A percentile compares a stretch with the other conserved stretches of the same genome.
Evolutionary conservation across 257 asterid genomes (phyloP).

Genomic region (Nicotiana attenuata): DNA sequence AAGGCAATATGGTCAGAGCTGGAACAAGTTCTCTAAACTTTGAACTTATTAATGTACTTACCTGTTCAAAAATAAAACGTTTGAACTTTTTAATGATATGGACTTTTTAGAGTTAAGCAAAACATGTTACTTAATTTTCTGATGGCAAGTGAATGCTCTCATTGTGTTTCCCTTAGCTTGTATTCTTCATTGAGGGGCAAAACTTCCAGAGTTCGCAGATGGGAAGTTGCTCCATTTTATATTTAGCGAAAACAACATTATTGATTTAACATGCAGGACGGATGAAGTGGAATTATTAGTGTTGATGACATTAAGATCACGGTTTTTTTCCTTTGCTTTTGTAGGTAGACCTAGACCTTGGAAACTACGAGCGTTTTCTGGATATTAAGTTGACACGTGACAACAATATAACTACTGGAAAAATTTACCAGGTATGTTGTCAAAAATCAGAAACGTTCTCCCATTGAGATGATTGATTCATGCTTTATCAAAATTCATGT

Average conservation of each 20-base stretch:
- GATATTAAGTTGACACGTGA: conserved; percentile 77
- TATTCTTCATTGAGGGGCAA: neutral
- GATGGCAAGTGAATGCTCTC: neutral
- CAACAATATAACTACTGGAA: conserved; percentile 87
- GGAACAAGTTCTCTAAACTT: neutral
- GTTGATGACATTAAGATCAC: neutral
- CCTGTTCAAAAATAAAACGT: neutral
- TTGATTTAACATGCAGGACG: neutral
- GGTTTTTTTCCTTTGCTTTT: conserved; percentile 14
- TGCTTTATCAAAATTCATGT: neutral
- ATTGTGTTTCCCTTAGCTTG: neutral
- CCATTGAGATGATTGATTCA: neutral
- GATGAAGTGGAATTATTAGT: neutral
- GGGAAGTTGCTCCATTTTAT: neutral
- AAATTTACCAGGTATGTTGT: conserved; percentile 74
- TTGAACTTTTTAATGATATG: no score
- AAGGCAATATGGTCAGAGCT: neutral
- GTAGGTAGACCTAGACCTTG: conserved; percentile 98
- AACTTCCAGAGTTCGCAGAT: neutral
- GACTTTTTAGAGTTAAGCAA: neutral
- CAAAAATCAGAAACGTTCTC: neutral
- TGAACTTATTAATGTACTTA: neutral
- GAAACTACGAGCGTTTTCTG: conserved; percentile 90
- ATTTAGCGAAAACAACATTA: neutral
- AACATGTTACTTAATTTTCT: neutral